A percentile compares a stretch with the other conserved stretches of the same genome.
phyloP scores from a whole-genome alignment of 129 eudicot genomes.

The Centrapalus pauciflorus region DNA sequence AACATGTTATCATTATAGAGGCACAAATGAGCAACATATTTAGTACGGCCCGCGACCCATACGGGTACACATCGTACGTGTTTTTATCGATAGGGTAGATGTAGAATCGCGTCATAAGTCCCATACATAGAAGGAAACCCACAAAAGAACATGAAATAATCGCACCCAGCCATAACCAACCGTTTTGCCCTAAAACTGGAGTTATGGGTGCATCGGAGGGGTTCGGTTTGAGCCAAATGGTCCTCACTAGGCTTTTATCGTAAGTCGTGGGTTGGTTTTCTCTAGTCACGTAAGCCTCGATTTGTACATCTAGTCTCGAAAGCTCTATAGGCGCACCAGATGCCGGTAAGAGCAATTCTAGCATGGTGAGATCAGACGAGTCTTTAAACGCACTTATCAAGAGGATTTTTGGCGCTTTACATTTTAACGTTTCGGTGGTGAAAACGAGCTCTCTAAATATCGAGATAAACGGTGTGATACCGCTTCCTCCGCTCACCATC shows the following conservation, averaged over 20 bases:
- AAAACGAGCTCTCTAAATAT: constrained; percentile 68
- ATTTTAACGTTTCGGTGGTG: constrained; percentile 28
- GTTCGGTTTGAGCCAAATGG: constrained; percentile 69
- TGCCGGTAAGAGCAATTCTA: constrained; percentile 71
- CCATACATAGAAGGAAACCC: constrained; percentile 54
- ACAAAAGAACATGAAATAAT: constrained; percentile 63
- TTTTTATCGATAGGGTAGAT: constrained; percentile 76
- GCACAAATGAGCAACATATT: constrained; percentile 50
- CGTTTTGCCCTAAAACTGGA: constrained; percentile 60
- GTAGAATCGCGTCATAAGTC: constrained; percentile 57
- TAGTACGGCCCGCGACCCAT: constrained; percentile 29
- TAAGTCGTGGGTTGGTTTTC: constrained; percentile 31
- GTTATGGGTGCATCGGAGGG: constrained; percentile 50
- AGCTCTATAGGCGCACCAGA: constrained; percentile 28
- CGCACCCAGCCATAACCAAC: constrained; percentile 71
- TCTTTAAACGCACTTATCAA: constrained; percentile 63
- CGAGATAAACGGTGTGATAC: constrained; percentile 87
- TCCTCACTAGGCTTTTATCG: constrained; percentile 21
- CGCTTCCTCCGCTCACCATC: constrained; percentile 96
- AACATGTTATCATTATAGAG: constrained; percentile 33
- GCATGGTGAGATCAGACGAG: constrained; percentile 61
- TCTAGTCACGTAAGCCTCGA: constrained; percentile 78
- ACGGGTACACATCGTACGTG: constrained; percentile 40
- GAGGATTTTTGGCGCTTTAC: constrained; percentile 44
- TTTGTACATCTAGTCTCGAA: constrained; percentile 48